Percentiles rank a stretch among this genome's conserved stretches.
Conservation (phyloP, 495 filamentous ascomycete species). For the Clavariopsis aquatica region DNA sequence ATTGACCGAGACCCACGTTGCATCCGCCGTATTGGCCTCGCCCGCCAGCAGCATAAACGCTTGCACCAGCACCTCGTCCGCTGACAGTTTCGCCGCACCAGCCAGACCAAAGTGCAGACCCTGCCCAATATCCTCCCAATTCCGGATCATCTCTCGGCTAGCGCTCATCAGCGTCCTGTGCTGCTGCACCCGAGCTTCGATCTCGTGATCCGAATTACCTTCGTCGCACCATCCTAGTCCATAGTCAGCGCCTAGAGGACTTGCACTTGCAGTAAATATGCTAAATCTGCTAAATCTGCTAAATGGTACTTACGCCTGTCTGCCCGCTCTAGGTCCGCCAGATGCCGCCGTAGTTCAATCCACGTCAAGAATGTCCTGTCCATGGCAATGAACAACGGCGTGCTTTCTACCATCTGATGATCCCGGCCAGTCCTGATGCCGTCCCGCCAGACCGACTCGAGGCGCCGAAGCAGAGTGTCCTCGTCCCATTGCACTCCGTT, state of each 20-base stretch:
- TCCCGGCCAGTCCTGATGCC: neutral
- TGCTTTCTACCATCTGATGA: neutral
- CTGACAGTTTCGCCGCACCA: constrained; percentile 8
- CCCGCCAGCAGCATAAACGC: constrained; percentile 23
- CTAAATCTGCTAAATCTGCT: neutral
- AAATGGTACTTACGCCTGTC: constrained; percentile 10
- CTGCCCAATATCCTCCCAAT: constrained; percentile 14
- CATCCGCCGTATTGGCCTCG: constrained; percentile 2
- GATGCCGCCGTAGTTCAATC: constrained; percentile 25
- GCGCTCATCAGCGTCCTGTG: constrained; percentile 20
- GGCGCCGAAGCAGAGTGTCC: constrained; percentile 18
- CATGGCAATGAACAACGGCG: constrained; percentile 7
- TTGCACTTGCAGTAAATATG: neutral
- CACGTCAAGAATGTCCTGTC: constrained; percentile 28
- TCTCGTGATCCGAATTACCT: constrained; percentile 7
- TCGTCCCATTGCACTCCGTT: constrained; percentile 7
- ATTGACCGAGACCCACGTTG: constrained; percentile 14
- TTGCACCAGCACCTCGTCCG: constrained; percentile 27
- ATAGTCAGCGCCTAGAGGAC: neutral
- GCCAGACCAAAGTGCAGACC: neutral
- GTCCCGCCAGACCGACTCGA: constrained; percentile 27
- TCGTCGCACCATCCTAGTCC: constrained; percentile 15
- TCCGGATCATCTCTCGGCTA: constrained; percentile 14
- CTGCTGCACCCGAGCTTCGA: constrained; percentile 10
- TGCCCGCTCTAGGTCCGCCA: constrained; percentile 25